Evolutionary conservation across 257 asterid genomes (phyloP).

Genomic region (Ballota nigra): DNA sequence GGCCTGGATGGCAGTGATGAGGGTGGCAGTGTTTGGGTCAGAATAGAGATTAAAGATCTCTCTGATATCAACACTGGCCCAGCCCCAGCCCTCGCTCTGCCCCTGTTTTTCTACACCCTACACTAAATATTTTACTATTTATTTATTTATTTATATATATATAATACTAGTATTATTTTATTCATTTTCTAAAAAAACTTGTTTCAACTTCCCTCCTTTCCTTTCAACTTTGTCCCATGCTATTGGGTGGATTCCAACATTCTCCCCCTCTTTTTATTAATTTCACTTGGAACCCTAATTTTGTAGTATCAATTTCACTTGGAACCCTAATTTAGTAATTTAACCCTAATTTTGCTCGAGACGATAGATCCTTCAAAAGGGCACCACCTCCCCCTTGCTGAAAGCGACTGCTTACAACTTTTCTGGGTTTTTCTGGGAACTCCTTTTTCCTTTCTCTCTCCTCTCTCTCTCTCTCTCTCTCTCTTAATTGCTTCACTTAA

Average conservation of each 20-base stretch:
- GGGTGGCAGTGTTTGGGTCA: constrained; percentile 83
- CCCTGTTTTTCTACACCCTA: constrained; percentile 35
- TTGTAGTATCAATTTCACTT: neutral
- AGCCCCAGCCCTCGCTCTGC: constrained; percentile 31
- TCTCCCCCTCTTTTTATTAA: neutral
- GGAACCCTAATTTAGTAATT: neutral
- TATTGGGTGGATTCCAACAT: constrained; percentile 29
- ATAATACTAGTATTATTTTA: neutral
- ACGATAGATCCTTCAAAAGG: constrained; percentile 41
- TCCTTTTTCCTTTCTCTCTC: constrained; percentile 28
- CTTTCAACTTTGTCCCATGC: constrained; percentile 21
- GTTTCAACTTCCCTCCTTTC: neutral
- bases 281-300: constrained; percentile 20
- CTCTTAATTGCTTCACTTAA: constrained; percentile 58
- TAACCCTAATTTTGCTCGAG: neutral
- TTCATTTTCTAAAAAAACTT: constrained; percentile 5
- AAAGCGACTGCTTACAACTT: constrained; percentile 60
- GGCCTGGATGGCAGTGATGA: constrained; percentile 51
- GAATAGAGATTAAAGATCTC: constrained; percentile 67
- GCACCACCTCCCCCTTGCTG: constrained; percentile 38
- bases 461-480: constrained; percentile 25
- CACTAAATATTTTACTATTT: too few relatives aligned
- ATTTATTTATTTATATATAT: neutral
- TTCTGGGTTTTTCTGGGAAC: constrained; percentile 36
- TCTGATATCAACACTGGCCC: constrained; percentile 46